Evolutionary conservation across 805 yeast genomes (phyloP).

Genomic region (Lachancea nothofagi): DNA sequence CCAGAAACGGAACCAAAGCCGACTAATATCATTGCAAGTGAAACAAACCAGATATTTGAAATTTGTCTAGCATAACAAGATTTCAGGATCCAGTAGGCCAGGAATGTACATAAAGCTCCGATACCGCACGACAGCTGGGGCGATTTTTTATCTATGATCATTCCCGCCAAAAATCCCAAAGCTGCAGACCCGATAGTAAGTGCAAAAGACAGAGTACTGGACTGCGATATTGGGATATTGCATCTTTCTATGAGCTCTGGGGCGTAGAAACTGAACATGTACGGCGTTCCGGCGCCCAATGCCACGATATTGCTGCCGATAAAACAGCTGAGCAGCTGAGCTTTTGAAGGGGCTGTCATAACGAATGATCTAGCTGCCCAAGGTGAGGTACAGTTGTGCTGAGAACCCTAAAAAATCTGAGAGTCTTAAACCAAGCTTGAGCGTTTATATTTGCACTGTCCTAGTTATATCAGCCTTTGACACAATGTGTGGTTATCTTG

Average conservation of each 20-base stretch:
- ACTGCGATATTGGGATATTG: conserved; percentile 51
- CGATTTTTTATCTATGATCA: conserved; percentile 57
- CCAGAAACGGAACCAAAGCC: conserved; percentile 64
- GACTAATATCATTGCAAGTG: conserved; percentile 45
- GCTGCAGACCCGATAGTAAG: conserved; percentile 59
- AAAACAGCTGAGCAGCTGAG: conserved; percentile 21
- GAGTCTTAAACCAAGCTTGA: no score
- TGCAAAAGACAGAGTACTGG: conserved; percentile 60
- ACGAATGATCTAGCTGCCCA: background rate
- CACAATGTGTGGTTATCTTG: no score
- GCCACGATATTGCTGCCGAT: conserved; percentile 43
- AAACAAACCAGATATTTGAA: conserved; percentile 39
- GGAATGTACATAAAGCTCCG: conserved; percentile 51
- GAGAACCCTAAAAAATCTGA: no score
- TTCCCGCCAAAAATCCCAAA: conserved; percentile 69
- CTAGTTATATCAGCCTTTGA: no score
- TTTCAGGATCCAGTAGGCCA: conserved; percentile 50
- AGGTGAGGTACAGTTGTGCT: no score
- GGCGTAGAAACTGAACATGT: conserved; percentile 67
- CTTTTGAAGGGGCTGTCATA: conserved; percentile 13
- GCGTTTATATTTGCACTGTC: no score
- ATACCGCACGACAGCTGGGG: conserved; percentile 47
- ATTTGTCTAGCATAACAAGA: conserved; percentile 39
- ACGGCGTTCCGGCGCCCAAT: conserved; percentile 70
- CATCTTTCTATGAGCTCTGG: conserved; percentile 61